Evolutionary conservation across 2,329 filamentous ascomycete genomes (phyloP).

Genomic region (Aspergillus chevalieri): DNA sequence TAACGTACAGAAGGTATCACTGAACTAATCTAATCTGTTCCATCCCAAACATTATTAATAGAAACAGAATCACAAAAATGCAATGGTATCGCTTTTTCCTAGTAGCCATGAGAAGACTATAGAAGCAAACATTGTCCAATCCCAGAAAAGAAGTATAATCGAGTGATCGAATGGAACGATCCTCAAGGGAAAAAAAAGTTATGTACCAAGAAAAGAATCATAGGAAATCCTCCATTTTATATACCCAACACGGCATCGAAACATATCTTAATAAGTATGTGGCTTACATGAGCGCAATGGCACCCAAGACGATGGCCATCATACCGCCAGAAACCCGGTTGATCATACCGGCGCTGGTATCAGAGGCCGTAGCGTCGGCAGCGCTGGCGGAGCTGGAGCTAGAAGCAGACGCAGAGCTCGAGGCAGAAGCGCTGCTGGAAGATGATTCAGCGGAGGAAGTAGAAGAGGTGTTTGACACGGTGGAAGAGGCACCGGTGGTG

Average conservation of each 20-base stretch:
- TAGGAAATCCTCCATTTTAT: background rate
- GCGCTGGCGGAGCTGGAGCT: constrained; percentile 19
- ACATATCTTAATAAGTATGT: background rate
- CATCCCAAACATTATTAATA: background rate
- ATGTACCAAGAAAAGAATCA: background rate
- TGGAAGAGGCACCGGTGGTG: constrained; percentile 13
- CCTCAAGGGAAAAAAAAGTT: constrained; percentile 1
- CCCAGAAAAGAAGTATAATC: background rate
- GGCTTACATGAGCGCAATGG: constrained; percentile 30
- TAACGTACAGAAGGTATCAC: background rate
- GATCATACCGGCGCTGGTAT: constrained; percentile 24
- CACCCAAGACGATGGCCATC: constrained; percentile 30
- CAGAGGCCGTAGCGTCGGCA: constrained; percentile 19
- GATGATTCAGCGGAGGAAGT: constrained; percentile 12
- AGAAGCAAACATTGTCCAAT: background rate
- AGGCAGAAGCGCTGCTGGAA: constrained; percentile 16
- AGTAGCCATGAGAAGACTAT: background rate
- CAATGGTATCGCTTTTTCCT: background rate
- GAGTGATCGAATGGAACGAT: constrained; percentile 1
- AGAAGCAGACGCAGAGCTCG: constrained; percentile 13
- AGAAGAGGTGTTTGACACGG: constrained; percentile 10
- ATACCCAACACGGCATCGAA: background rate
- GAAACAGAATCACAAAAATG: constrained; percentile 1
- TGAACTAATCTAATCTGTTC: background rate
- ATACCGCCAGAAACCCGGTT: constrained; percentile 32